Evolutionary conservation across 139 green algal genomes (phyloP).

Genomic region (Pleodorina starrii): DNA sequence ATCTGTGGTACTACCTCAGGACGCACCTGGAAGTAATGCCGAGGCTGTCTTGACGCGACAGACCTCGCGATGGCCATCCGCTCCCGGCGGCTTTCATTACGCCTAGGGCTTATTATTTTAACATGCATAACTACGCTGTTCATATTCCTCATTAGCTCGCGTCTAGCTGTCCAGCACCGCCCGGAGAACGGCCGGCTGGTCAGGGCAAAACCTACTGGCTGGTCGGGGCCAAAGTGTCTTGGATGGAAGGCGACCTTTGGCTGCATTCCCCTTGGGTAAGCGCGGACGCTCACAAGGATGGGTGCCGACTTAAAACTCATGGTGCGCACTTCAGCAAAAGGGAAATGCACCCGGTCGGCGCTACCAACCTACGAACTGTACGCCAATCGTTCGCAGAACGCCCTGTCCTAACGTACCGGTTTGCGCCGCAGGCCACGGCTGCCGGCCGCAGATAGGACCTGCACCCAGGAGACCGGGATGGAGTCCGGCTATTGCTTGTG

Average conservation of each 20-base stretch:
- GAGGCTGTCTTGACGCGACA: too few species aligned
- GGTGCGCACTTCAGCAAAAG: too few species aligned
- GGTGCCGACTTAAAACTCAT: not conserved
- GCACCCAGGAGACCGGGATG: not conserved
- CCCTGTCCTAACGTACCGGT: not conserved
- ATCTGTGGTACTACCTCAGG: too few species aligned
- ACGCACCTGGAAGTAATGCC: too few species aligned
- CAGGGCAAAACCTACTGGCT: too few species aligned
- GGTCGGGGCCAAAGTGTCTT: not conserved
- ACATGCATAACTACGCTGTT: not conserved
- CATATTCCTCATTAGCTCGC: too few species aligned
- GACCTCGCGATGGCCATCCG: too few species aligned
- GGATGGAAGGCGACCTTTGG: not conserved
- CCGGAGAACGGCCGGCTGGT: not conserved
- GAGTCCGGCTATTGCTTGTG: constrained; percentile 17
- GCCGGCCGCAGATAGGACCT: not conserved
- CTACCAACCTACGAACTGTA: too few species aligned
- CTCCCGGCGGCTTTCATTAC: not conserved
- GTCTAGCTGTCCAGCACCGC: not conserved
- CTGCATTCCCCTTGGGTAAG: not conserved
- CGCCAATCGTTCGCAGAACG: not conserved
- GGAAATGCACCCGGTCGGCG: too few species aligned
- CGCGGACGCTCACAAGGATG: too few species aligned
- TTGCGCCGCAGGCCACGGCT: not conserved
- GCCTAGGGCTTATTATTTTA: not conserved